phyloP scores from a whole-genome alignment of 257 asterid genomes.

The Solanum etuberosum region DNA sequence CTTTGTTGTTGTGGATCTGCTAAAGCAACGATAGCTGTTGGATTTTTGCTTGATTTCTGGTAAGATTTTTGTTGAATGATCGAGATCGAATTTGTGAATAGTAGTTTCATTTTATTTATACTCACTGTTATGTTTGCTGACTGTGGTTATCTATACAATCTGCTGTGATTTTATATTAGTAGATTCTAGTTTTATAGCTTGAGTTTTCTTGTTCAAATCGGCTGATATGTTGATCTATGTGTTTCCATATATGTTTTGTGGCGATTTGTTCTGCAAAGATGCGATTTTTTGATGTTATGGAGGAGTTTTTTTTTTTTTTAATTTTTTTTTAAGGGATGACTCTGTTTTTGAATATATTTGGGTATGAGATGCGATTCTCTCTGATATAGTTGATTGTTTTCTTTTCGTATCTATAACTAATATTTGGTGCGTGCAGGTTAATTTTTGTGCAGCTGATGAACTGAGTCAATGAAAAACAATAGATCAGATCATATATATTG shows the following conservation, averaged over 20 bases:
- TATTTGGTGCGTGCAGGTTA: not conserved
- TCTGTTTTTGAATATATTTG: not conserved
- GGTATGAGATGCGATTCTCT: not conserved
- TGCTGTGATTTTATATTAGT: not conserved
- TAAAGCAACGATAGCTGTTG: not conserved
- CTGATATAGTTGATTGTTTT: not conserved
- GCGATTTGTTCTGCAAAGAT: not conserved
- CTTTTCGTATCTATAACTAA: not conserved
- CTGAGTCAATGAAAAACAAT: not conserved
- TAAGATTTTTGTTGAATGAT: not conserved
- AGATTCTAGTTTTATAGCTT: not conserved
- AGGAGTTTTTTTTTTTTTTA: not conserved
- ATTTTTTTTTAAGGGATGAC: not conserved
- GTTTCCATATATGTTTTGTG: not conserved
- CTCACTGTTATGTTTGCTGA: not conserved
- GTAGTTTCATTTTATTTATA: not conserved
- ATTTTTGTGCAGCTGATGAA: not conserved
- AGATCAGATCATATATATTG: not conserved
- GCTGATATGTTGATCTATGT: not conserved
- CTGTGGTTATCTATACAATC: not conserved
- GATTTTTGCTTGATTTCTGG: not conserved
- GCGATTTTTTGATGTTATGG: not conserved
- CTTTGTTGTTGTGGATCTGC: not conserved
- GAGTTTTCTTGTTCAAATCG: not conserved
- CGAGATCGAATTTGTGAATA: not conserved